Percentiles rank a stretch among this genome's conserved stretches.
These are phyloP conservation scores for Lactarius hengduanensis DNA, from an alignment of 768 basidiomycete genomes.

Conservation along the genomic window DNA sequence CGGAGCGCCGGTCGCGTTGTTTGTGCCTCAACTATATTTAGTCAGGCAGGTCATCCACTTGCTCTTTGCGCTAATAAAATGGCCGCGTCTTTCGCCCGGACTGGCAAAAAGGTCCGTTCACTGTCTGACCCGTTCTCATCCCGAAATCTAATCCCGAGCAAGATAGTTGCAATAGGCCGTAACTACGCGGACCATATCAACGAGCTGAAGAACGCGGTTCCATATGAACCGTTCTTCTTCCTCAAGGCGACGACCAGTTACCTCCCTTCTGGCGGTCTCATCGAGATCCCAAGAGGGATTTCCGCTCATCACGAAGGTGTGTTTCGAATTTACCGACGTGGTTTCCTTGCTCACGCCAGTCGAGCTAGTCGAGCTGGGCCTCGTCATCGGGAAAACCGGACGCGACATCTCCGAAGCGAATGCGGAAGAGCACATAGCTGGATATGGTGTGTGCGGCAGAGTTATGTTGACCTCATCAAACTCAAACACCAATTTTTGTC, in stretches of 20 bases:
- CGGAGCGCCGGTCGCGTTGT: neutral
- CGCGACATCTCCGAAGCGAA: constrained; percentile 73
- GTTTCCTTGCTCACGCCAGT: neutral
- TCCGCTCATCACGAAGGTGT: constrained; percentile 89
- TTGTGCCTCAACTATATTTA: neutral
- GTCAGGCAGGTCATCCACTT: neutral
- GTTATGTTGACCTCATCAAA: neutral
- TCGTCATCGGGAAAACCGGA: constrained; percentile 89
- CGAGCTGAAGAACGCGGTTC: constrained; percentile 85
- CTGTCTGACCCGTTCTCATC: constrained; percentile 14
- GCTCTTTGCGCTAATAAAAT: neutral
- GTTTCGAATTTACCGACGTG: constrained; percentile 1
- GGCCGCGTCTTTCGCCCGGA: constrained; percentile 24
- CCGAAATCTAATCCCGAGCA: neutral
- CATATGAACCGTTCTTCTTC: constrained; percentile 98
- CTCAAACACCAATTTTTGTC: neutral
- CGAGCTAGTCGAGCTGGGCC: constrained; percentile 82
- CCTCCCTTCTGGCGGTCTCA: constrained; percentile 65
- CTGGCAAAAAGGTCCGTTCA: constrained; percentile 24
- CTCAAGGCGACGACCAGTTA: constrained; percentile 95
- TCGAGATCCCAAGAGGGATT: constrained; percentile 86
- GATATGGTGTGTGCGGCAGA: constrained; percentile 65
- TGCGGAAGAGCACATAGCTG: constrained; percentile 80
- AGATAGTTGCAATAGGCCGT: constrained; percentile 95
- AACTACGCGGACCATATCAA: constrained; percentile 92